A percentile compares a stretch with the other conserved stretches of the same genome.
phyloP scores from a whole-genome alignment of 1,284 basidiomycete genomes.

The Puccinia brachypodii region DNA sequence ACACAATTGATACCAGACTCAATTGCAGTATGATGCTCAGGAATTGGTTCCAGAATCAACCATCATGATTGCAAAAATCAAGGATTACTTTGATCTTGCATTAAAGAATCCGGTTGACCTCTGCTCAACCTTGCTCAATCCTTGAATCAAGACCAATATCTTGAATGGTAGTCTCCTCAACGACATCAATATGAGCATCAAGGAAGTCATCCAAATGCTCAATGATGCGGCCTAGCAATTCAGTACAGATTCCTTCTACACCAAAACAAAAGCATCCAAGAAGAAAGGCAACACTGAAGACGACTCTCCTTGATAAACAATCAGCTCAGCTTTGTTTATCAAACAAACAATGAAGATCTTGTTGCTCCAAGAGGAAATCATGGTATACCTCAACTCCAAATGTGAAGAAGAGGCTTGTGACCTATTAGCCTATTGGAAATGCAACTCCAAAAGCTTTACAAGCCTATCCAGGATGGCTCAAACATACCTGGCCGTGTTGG shows the following conservation, averaged over 20 bases:
- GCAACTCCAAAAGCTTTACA: not conserved
- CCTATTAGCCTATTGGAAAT: not conserved
- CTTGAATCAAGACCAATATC: not conserved
- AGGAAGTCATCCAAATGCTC: not conserved
- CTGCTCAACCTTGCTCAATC: not conserved
- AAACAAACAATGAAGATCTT: not conserved
- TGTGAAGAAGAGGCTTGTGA: conserved; percentile 10
- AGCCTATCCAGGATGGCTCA: conserved; percentile 4
- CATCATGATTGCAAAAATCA: no score
- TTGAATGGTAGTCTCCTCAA: not conserved
- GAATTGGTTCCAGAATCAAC: not conserved
- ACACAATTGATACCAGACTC: not conserved
- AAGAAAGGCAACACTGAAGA: no score
- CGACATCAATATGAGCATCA: not conserved
- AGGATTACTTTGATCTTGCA: not conserved
- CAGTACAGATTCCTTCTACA: no score
- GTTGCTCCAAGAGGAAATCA: not conserved
- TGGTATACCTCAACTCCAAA: not conserved
- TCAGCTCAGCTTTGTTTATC: not conserved
- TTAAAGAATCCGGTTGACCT: not conserved
- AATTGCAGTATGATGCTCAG: not conserved
- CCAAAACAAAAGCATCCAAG: no score
- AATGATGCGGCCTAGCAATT: not conserved
- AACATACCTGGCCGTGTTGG: not conserved
- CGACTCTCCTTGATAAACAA: no score